Evolutionary conservation across 139 green algal genomes (phyloP).

Genomic region (Auxenochlorella pyrenoidosa): DNA sequence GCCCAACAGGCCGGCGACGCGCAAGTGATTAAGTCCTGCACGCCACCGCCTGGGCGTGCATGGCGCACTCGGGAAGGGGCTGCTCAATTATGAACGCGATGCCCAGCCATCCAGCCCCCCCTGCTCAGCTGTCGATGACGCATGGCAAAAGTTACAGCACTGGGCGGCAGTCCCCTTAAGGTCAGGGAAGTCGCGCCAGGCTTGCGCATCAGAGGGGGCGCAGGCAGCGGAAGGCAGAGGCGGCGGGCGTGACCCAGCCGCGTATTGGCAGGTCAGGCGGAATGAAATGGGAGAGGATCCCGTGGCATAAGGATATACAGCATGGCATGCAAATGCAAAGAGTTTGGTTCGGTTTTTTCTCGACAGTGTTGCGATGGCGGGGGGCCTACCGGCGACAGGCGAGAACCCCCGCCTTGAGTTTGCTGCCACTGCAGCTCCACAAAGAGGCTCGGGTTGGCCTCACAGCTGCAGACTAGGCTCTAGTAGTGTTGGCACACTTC

Average conservation of each 20-base stretch:
- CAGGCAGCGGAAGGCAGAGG: neutral
- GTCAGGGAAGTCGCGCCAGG: too few relatives aligned
- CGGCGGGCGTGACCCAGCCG: neutral
- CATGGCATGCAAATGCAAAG: neutral
- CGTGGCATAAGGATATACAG: neutral
- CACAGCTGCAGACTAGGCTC: neutral
- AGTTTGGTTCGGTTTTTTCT: neutral
- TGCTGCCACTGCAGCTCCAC: neutral
- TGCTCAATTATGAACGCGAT: too few relatives aligned
- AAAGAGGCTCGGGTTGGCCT: neutral
- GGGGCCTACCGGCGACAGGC: too few relatives aligned
- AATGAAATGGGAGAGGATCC: neutral
- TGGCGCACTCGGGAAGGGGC: too few relatives aligned
- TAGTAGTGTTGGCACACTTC: neutral
- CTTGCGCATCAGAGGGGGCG: neutral
- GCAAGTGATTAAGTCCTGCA: too few relatives aligned
- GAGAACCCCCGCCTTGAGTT: neutral
- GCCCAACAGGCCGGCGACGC: too few relatives aligned
- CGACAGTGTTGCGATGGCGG: neutral
- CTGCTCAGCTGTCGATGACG: too few relatives aligned
- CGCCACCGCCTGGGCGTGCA: too few relatives aligned
- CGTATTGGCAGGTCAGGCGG: neutral
- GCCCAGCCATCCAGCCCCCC: too few relatives aligned
- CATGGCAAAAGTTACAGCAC: too few relatives aligned
- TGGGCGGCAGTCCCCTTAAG: too few relatives aligned